A percentile compares a stretch with the other conserved stretches of the same genome.
phyloP scores from a whole-genome alignment of 2,329 filamentous ascomycete genomes.

The Phyllosticta ampelicida region DNA sequence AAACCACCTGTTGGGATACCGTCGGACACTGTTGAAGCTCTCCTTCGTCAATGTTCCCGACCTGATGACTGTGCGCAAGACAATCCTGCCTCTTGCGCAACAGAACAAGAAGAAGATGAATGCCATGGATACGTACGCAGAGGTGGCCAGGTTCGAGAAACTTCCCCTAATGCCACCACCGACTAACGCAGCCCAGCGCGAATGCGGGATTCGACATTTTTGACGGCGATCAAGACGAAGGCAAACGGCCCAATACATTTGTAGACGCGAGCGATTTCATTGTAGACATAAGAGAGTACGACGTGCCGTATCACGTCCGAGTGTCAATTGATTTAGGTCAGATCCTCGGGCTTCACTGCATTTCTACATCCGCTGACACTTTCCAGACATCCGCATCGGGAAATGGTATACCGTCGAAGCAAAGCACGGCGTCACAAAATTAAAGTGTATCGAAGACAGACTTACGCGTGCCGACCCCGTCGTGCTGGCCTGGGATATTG shows the following conservation, averaged over 20 bases:
- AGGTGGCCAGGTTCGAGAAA: constrained; percentile 69
- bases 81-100: constrained; percentile 82
- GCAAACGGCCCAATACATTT: constrained; percentile 67
- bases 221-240: constrained; percentile 77
- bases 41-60: constrained; percentile 81
- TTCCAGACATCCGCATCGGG: constrained; percentile 77
- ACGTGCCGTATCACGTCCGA: constrained; percentile 97
- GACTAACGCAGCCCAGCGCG: constrained; percentile 38
- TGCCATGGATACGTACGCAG: constrained; percentile 96
- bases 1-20: constrained; percentile 87
- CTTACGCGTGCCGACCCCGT: constrained; percentile 87
- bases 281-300: constrained; percentile 97
- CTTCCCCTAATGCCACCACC: constrained; percentile 15
- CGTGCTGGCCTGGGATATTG: constrained; percentile 99
- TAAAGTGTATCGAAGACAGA: constrained; percentile 77
- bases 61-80: constrained; percentile 70
- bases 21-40: constrained; percentile 77
- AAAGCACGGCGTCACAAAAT: constrained; percentile 77
- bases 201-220: constrained; percentile 88
- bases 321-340: constrained; percentile 89
- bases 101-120: constrained; percentile 95
- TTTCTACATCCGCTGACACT: constrained; percentile 8
- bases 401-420: constrained; percentile 96
- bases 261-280: constrained; percentile 92
- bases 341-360: constrained; percentile 13